Evolutionary conservation across 2,329 filamentous ascomycete genomes (phyloP).

Genomic region (Stachybotrys chlorohalonatus): DNA sequence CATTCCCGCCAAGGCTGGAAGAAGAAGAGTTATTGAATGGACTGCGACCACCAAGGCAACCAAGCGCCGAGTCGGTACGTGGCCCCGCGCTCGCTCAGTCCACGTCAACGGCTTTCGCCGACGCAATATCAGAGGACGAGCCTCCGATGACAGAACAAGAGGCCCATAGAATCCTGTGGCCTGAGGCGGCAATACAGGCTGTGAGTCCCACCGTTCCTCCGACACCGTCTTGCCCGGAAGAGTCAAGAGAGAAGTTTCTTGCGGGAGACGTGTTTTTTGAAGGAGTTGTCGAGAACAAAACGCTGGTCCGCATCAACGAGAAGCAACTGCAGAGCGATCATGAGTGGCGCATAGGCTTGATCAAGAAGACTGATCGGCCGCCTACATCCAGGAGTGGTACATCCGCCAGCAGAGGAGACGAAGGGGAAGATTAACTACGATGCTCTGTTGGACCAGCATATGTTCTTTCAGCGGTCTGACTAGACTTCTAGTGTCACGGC

Average conservation of each 20-base stretch:
- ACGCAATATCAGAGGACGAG: constrained; percentile 9
- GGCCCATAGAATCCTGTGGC: constrained; percentile 29
- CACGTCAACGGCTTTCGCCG: neutral
- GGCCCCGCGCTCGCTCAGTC: neutral
- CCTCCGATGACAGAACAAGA: constrained; percentile 29
- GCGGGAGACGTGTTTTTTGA: constrained; percentile 22
- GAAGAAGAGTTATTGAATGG: neutral
- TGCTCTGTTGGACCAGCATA: neutral
- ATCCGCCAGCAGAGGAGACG: neutral
- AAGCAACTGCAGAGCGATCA: constrained; percentile 25
- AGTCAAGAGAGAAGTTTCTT: constrained; percentile 30
- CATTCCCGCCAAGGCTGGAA: neutral
- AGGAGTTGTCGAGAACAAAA: constrained; percentile 27
- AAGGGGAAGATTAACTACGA: neutral
- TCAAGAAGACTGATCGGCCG: constrained; percentile 7
- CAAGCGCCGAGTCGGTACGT: neutral
- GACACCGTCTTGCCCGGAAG: constrained; percentile 11
- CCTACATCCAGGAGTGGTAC: neutral
- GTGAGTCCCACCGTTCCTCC: constrained; percentile 1
- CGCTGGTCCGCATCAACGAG: constrained; percentile 21
- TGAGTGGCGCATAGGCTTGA: constrained; percentile 15
- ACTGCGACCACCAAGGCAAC: neutral
- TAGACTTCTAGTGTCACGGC: too few species aligned
- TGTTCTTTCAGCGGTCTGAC: too few species aligned
- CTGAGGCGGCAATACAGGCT: constrained; percentile 16